Conservation (phyloP, 441 rosid species). For the Sinapis alba region DNA sequence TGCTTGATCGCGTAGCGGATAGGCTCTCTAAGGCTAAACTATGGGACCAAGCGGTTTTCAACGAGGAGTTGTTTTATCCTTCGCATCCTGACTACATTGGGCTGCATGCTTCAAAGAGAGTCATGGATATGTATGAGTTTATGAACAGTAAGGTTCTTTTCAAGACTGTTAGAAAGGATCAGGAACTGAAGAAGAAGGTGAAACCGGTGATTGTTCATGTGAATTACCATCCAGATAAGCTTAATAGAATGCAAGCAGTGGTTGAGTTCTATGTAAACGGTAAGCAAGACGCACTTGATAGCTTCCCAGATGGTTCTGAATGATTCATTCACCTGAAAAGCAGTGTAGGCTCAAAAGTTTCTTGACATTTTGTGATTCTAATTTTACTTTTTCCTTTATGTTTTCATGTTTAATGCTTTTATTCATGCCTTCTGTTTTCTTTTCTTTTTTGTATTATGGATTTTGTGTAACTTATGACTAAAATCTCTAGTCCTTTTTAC, state of each 20-base stretch:
- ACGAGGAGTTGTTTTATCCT: conserved; percentile 90
- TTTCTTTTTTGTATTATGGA: background rate
- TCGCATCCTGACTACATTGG: conserved; percentile 84
- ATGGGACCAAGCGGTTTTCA: conserved; percentile 99
- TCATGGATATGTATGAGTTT: conserved; percentile 84
- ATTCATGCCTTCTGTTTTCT: background rate
- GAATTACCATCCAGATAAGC: conserved; percentile 95
- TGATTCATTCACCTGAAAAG: conserved; percentile 42
- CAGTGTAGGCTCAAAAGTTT: conserved; percentile 43
- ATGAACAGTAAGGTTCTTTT: conserved; percentile 97
- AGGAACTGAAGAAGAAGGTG: conserved; percentile 55
- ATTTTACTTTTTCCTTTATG: background rate
- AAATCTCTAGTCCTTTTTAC: background rate
- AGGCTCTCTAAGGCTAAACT: conserved; percentile 62
- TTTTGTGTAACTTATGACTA: background rate
- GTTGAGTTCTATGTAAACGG: conserved; percentile 83
- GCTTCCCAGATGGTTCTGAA: conserved; percentile 89
- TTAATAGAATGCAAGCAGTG: conserved; percentile 84
- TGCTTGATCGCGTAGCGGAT: conserved; percentile 89
- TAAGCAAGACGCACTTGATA: conserved; percentile 80
- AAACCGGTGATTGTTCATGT: conserved; percentile 90
- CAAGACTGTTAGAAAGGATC: conserved; percentile 85
- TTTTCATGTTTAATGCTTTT: background rate
- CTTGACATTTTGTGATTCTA: background rate
- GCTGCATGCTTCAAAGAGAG: conserved; percentile 87